These are phyloP conservation scores for Populus ilicifolia DNA, from an alignment of 345 rosid species.

Conservation along the genomic window DNA sequence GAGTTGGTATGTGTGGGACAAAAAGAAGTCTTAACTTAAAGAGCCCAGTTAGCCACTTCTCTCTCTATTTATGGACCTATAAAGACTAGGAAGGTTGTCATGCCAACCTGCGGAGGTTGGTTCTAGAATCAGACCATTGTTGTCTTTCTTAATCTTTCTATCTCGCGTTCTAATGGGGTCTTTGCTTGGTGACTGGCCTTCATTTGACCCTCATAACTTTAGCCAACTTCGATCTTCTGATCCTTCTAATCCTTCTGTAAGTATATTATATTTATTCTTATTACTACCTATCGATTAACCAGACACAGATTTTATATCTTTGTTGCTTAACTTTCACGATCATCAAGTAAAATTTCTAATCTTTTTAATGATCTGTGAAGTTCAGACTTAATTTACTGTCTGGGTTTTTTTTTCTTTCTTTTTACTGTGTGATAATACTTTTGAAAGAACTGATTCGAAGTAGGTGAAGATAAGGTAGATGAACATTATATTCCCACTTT, in stretches of 20 bases:
- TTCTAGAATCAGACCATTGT: slow-evolving; percentile 5
- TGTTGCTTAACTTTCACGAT: background rate
- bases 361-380: background rate
- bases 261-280: slow-evolving; percentile 11
- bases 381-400: background rate
- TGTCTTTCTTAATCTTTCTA: slow-evolving; percentile 13
- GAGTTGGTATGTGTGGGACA: too few relatives aligned
- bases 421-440: too few relatives aligned
- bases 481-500: background rate
- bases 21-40: too few relatives aligned
- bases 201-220: slow-evolving; percentile 82
- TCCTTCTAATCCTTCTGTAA: slow-evolving; percentile 76
- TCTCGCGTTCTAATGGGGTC: slow-evolving; percentile 55
- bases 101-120: background rate
- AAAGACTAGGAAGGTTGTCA: background rate
- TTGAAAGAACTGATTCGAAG: too few relatives aligned
- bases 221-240: slow-evolving; percentile 83
- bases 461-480: background rate
- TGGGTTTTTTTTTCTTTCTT: background rate
- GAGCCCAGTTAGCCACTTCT: too few relatives aligned
- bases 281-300: background rate
- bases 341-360: slow-evolving; percentile 1
- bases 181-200: slow-evolving; percentile 70
- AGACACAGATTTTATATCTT: background rate
- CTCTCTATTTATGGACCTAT: too few relatives aligned